Evolutionary conservation across 768 basidiomycete species (phyloP), one percentile per base, ranked within the genome.

Genomic region (Tricholoma terreum): DNA sequence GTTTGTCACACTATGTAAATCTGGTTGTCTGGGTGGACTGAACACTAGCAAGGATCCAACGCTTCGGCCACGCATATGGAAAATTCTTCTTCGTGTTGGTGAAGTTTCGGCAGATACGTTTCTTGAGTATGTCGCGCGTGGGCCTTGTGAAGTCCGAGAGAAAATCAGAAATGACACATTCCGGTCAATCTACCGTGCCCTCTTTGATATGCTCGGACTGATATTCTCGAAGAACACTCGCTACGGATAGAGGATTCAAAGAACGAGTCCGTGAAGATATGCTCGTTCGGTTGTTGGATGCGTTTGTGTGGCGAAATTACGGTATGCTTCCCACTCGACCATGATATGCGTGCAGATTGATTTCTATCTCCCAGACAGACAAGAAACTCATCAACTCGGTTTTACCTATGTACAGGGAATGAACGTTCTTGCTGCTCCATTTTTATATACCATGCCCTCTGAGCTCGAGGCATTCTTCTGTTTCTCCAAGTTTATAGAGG

Each of bases 331-430:
- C 49, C 11, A n/a, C 24, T 17, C 17, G 40, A 22, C 11, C 35
- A 40, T 42, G 15, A 45, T 30, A 35, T 40, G 14, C 14, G 10
- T 40, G 40, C 17, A 4, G 14, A 21, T 48, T 30, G 40, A 40
- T 35, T 52, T 52, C 12, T 31, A 12, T 21, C 22, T 34, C 36
- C 9, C 62, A 93, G 91, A 93, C 65, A 79, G 85, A 61, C 86
- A 89, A 71, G 89, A 92, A 65, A 78, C 77, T 0, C 83, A 89
- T n/a, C 86, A 85, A 56, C 80, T 92, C 40, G 91, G 84, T 8
- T 97, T 98, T 72, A 94, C 92, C 30, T 99, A 98, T 65, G 95
- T 99, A 8, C 96, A 99, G 73, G 97, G 97, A 30, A 98, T 97
- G 94, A 99, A 99, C 69, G 97, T 98, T 49, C 85, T 99, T 34